These are phyloP conservation scores for Vachellia pachyceras DNA, from an alignment of 306 rosid genomes.

Conservation along the genomic window DNA sequence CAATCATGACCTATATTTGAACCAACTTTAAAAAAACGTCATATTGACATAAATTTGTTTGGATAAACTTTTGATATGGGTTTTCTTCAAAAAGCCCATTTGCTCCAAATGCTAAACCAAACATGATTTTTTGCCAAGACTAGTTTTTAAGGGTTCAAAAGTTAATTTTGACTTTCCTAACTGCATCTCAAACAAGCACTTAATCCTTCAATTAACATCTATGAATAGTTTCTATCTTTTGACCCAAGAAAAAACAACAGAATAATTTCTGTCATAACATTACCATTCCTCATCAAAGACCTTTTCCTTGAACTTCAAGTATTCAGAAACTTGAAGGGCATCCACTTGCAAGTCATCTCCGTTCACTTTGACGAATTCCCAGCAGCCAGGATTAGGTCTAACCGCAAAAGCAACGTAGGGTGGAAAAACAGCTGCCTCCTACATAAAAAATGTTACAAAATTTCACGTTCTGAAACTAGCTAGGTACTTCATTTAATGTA, in stretches of 20 bases:
- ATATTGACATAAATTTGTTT: too few relatives aligned
- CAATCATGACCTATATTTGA: too few relatives aligned
- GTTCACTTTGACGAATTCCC: conserved; percentile 85
- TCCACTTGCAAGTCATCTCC: conserved; percentile 75
- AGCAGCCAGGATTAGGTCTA: conserved; percentile 86
- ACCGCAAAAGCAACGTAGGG: conserved; percentile 87
- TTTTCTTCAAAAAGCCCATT: too few relatives aligned
- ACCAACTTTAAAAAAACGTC: too few relatives aligned
- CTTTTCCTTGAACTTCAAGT: conserved; percentile 74
- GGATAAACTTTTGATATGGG: too few relatives aligned
- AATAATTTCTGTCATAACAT: neutral
- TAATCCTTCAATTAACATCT: neutral
- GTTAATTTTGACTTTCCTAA: too few relatives aligned
- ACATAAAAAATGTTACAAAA: neutral
- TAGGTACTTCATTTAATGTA: neutral
- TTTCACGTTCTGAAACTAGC: neutral
- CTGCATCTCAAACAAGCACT: too few relatives aligned
- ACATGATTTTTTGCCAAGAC: too few relatives aligned
- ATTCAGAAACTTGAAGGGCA: conserved; percentile 65
- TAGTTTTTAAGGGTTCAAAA: too few relatives aligned
- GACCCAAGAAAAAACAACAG: neutral
- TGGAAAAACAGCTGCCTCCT: conserved; percentile 86
- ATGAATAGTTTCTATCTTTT: neutral
- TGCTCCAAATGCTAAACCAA: too few relatives aligned
- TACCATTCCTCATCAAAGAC: conserved; percentile 64